Base-by-base conservation (phyloP, 306 rosid species). In the Comarum palustre region DNA sequence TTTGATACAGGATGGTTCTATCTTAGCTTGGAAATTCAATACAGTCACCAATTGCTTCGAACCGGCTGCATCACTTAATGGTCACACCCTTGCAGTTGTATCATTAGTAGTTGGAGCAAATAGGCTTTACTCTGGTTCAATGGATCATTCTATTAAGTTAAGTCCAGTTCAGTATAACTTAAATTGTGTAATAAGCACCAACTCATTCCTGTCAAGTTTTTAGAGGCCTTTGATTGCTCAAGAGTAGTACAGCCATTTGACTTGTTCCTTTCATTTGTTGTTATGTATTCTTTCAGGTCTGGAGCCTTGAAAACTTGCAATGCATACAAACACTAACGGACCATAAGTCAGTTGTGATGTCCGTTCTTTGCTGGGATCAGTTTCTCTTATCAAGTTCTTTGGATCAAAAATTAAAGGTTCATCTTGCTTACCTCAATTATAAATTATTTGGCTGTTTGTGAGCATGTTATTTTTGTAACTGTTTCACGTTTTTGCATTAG, bases 331-430 rank as follows among this genome's bases (percentile, higher is more conserved):
- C 95, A 29, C 82, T 94, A 65, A 83, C 90, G 29, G 97, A 84
- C 75, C 98, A 94, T 75, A 89, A 87, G 19, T 77, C 95, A 31
- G 98, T 94, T 75, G 98, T 94, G 73, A 94, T 91, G 98, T 94
- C 98, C 76, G 84, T 94, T 80, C 97, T 94, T 78, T 91, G 95
- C 82, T 94, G 98, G 98, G 97, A 94, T 31, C 97, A 94, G 84
- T 94, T 91, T 72, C 95, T 94, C 57, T 76, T 94, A 77, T 89
- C 98, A 43, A 87, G 91, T 73, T 94, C 98, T 7, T 83, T 94
- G 67, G 98, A 94, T 89, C 74, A 88, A 72, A 88, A 93, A 72
- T 86, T 94, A 69, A 94, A 91, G 98, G 98, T 91, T 58, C 10
- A 69, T 75, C 52, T 78, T 77, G 51, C 55, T 52, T 57, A 4